These are phyloP conservation scores for Athelia sp. DNA, from an alignment of 1,284 basidiomycete species.

Conservation along the genomic window DNA sequence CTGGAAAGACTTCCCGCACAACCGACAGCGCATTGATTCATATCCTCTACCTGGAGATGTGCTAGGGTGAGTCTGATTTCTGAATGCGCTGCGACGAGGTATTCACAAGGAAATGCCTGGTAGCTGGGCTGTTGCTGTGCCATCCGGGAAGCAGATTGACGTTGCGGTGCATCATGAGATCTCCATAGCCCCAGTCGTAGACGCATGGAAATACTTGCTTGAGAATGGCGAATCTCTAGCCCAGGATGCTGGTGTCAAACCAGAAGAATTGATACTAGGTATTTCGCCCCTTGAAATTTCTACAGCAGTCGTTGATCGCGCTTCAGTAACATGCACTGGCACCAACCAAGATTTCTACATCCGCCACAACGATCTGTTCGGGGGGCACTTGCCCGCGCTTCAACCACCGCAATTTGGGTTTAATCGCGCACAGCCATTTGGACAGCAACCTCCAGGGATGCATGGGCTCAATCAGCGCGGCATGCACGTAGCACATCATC, in stretches of 20 bases:
- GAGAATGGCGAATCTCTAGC: constrained; percentile 29
- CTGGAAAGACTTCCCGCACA: constrained; percentile 26
- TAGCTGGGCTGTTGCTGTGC: constrained; percentile 44
- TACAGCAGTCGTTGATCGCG: too few relatives aligned
- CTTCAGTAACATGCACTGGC: constrained; percentile 31
- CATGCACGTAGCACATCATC: neutral
- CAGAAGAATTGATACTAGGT: constrained; percentile 43
- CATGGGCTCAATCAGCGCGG: constrained; percentile 3
- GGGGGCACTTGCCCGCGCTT: neutral
- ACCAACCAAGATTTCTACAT: constrained; percentile 33
- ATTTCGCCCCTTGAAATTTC: constrained; percentile 2
- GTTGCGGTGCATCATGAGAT: constrained; percentile 33
- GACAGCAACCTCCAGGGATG: constrained; percentile 8
- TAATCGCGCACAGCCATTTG: constrained; percentile 7
- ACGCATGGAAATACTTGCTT: constrained; percentile 42
- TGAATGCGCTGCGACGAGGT: neutral
- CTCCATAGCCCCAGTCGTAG: constrained; percentile 21
- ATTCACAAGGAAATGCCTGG: constrained; percentile 3
- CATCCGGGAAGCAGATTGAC: constrained; percentile 29
- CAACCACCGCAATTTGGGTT: constrained; percentile 3
- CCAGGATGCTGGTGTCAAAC: constrained; percentile 26
- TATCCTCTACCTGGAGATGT: constrained; percentile 27
- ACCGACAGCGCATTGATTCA: constrained; percentile 20
- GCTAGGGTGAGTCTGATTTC: constrained; percentile 29
- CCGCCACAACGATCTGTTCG: constrained; percentile 19